phyloP scores from a whole-genome alignment of 2,329 filamentous ascomycete species.

The Ceratocystis albifundus region DNA sequence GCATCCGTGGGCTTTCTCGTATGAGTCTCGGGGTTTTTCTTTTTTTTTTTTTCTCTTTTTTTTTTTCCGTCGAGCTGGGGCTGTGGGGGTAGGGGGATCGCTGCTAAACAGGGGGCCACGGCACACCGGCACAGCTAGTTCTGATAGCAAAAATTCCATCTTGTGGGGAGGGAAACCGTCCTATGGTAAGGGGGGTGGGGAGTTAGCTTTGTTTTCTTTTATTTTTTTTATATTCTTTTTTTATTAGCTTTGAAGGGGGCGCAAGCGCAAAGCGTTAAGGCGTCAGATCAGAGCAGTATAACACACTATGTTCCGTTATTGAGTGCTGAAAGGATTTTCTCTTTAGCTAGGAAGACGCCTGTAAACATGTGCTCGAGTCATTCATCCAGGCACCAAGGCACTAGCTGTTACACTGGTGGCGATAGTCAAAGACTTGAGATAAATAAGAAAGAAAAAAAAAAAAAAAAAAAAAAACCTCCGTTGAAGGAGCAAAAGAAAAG shows the following conservation, averaged over 20 bases:
- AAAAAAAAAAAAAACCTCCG: background rate
- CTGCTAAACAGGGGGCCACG: background rate
- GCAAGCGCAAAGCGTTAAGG: background rate
- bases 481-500: conserved; percentile 3
- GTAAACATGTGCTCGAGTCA: too few species aligned
- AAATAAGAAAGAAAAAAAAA: background rate
- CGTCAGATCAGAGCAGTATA: background rate
- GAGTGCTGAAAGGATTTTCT: background rate
- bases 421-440: background rate
- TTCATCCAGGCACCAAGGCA: background rate
- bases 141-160: background rate
- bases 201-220: too few species aligned
- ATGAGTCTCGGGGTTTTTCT: too few species aligned
- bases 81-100: background rate
- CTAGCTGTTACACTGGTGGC: conserved; percentile 1
- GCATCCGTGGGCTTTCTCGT: too few species aligned
- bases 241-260: too few species aligned
- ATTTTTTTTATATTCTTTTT: too few species aligned
- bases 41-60: too few species aligned
- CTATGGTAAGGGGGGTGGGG: background rate
- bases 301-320: background rate
- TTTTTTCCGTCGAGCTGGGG: background rate
- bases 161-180: background rate
- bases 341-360: too few species aligned
- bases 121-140: background rate